Base-by-base conservation (phyloP, 2,329 filamentous ascomycete species). In the Epichloe bromicola region DNA sequence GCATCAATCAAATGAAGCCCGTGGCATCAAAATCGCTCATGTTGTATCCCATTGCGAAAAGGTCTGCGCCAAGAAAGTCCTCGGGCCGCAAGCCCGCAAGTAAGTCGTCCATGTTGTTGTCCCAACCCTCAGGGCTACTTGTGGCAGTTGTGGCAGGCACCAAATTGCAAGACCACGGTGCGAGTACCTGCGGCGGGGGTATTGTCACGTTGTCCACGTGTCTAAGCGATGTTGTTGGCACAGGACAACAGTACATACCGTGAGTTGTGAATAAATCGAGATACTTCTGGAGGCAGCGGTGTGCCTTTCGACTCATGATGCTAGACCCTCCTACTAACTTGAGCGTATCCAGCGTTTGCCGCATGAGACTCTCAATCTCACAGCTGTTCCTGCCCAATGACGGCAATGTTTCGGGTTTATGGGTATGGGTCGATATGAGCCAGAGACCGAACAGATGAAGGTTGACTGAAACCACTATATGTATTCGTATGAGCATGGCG, bases 371-470 rank as follows among this genome's bases (percentile, higher is more conserved):
- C 39, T 59, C 58, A 1, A 53, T 48, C 6, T 58, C 58, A 2
- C 46, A 33, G n/a, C 34, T 51, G 1, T 46, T 49, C 26, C 54
- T 52, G 15, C 53, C 53, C 2, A 56, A 38, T 1, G 53, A 51
- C 3, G 38, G 23, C 26, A 57, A 49, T 30, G 30, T 11, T 3
- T 51, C 43, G n/a, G 43, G n/a, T n/a, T 26, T 40, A 20, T 54
- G 55, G 11, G 45, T 43, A 7, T 56, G 55, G 1, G 8, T 30
- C 8, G 26, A 30, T 30, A 60, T 50, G 15, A 63, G 37, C 61
- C 60, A 63, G 15, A 63, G 56, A 2, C 51, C 58, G 46, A 65
- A 61, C 4, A 59, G 40, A 38, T 65, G 60, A 14, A 63, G 56
- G 17, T 56, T 60, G n/a, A 58, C 57, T 4, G 61, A 61, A 0